phyloP scores from a whole-genome alignment of 768 basidiomycete genomes.

The Amylocystis lapponica region DNA sequence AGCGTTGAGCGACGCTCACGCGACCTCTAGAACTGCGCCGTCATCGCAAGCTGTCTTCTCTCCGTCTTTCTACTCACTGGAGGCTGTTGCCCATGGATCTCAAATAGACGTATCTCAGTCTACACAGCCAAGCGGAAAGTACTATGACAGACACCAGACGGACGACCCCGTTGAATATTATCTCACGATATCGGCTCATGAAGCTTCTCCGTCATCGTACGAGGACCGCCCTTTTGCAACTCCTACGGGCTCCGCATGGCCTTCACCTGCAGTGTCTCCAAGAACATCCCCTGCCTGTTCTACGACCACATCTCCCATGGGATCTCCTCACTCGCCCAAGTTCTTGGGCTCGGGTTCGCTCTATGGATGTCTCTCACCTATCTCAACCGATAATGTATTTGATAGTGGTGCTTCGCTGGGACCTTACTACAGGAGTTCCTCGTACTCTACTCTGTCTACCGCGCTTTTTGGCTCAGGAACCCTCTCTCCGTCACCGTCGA shows the following conservation, averaged over 20 bases:
- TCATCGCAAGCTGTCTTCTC: too few species aligned
- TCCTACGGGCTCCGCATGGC: neutral
- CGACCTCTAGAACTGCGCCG: too few species aligned
- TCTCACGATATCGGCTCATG: neutral
- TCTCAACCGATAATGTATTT: neutral
- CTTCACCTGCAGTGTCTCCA: conserved; percentile 2
- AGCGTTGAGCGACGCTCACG: too few species aligned
- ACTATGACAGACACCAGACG: too few species aligned
- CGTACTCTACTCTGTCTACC: neutral
- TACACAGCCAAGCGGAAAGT: too few species aligned
- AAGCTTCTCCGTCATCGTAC: neutral
- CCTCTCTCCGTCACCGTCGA: conserved; percentile 11
- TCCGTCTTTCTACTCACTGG: too few species aligned
- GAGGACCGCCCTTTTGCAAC: neutral
- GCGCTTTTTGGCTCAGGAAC: neutral
- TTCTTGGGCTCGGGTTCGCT: neutral
- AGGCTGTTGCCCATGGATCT: too few species aligned
- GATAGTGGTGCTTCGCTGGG: neutral
- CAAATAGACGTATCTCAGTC: too few species aligned
- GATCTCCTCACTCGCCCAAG: neutral
- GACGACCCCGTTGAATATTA: too few species aligned
- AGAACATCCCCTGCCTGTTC: conserved; percentile 1
- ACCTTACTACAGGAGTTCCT: neutral
- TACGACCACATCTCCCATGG: conserved; percentile 1
- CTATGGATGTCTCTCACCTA: neutral